phyloP scores from a whole-genome alignment of 2,329 filamentous ascomycete genomes.

The Fusarium sp. region DNA sequence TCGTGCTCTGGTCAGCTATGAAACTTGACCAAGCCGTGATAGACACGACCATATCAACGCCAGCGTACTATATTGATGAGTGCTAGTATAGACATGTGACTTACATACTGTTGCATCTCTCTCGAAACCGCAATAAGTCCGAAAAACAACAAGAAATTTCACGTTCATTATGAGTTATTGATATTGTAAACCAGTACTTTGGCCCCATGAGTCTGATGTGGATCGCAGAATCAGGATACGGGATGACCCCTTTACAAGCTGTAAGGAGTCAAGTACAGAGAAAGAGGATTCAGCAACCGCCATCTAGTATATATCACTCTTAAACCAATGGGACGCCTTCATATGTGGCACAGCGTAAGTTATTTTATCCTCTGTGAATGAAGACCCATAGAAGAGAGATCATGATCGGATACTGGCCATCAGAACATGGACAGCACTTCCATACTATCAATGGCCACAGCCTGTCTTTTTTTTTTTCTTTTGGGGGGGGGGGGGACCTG shows the following conservation, averaged over 20 bases:
- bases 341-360: slow-evolving; percentile 39
- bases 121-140: background rate
- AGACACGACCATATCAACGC: background rate
- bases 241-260: slow-evolving; percentile 44
- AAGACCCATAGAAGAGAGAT: slow-evolving; percentile 25
- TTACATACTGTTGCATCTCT: background rate
- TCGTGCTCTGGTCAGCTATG: background rate
- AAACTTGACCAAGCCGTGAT: background rate
- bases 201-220: background rate
- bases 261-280: slow-evolving; percentile 13
- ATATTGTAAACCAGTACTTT: background rate
- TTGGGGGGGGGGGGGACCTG: slow-evolving; percentile 41
- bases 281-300: slow-evolving; percentile 33
- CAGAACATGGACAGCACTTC: slow-evolving; percentile 43
- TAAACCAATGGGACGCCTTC: slow-evolving; percentile 50
- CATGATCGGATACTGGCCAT: slow-evolving; percentile 44
- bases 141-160: too few relatives aligned
- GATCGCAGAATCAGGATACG: background rate
- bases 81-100: background rate
- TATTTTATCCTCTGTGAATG: slow-evolving; percentile 45
- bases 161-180: background rate
- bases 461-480: slow-evolving; percentile 48
- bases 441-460: slow-evolving; percentile 40
- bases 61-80: background rate
- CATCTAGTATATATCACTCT: slow-evolving; percentile 47